Conservation (phyloP, 179 eudicot genomes). For the Vitellaria paradoxa region DNA sequence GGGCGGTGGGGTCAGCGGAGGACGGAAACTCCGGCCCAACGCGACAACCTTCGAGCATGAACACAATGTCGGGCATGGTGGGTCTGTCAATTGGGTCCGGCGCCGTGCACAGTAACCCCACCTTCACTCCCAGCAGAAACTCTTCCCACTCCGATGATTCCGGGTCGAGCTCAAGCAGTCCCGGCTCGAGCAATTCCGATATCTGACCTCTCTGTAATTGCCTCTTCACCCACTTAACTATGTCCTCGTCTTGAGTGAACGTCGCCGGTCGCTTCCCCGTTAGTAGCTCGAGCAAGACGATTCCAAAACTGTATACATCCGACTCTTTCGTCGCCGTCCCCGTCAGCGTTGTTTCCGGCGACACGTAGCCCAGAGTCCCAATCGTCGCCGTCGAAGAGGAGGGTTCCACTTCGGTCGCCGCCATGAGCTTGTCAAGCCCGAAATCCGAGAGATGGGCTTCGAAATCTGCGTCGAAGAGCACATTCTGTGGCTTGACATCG, state of each 20-base stretch:
- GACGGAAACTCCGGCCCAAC: slow-evolving; percentile 51
- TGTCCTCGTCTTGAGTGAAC: slow-evolving; percentile 52
- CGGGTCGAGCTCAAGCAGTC: slow-evolving; percentile 60
- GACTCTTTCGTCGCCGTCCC: slow-evolving; percentile 35
- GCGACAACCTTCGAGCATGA: slow-evolving; percentile 58
- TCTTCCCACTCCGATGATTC: slow-evolving; percentile 60
- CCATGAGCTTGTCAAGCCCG: slow-evolving; percentile 35
- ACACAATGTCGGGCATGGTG: slow-evolving; percentile 45
- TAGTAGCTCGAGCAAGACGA: slow-evolving; percentile 42
- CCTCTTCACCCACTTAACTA: slow-evolving; percentile 53
- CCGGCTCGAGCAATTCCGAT: slow-evolving; percentile 59
- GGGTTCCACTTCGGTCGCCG: slow-evolving; percentile 25
- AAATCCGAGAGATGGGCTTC: slow-evolving; percentile 54
- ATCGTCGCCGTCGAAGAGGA: slow-evolving; percentile 28
- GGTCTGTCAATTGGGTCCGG: slow-evolving; percentile 45
- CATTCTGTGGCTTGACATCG: slow-evolving; percentile 47
- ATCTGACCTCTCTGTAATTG: slow-evolving; percentile 48
- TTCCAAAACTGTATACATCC: slow-evolving; percentile 49
- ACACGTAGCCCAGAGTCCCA: slow-evolving; percentile 43
- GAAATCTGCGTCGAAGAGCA: slow-evolving; percentile 51
- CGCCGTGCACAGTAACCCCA: slow-evolving; percentile 48
- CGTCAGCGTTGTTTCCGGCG: slow-evolving; percentile 38
- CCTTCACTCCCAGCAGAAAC: slow-evolving; percentile 51
- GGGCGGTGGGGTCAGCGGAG: slow-evolving; percentile 48
- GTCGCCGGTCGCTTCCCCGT: slow-evolving; percentile 43